A percentile compares a stretch with the other conserved stretches of the same genome.
Evolutionary conservation across 768 basidiomycete species (phyloP).

Genomic region (Filobasidium wieringae): DNA sequence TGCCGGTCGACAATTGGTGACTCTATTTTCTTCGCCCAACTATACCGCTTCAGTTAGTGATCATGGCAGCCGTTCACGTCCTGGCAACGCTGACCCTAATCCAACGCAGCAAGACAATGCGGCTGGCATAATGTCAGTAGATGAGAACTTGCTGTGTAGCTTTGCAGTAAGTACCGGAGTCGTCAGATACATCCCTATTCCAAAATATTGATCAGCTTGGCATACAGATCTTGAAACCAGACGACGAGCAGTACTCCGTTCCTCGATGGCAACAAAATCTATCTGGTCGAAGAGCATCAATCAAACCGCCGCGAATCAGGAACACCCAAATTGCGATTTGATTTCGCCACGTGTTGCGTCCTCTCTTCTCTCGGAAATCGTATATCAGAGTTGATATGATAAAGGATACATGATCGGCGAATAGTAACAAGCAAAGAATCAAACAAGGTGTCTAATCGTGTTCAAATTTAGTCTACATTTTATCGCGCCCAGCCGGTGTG

Average conservation of each 20-base stretch:
- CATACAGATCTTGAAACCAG: not conserved
- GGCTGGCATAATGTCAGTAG: slow-evolving; percentile 9
- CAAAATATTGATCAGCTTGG: not conserved
- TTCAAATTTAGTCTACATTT: no score
- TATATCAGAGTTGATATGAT: no score
- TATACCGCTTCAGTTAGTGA: slow-evolving; percentile 12
- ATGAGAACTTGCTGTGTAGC: slow-evolving; percentile 10
- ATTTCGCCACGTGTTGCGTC: no score
- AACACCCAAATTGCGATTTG: not conserved
- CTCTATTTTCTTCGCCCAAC: slow-evolving; percentile 21
- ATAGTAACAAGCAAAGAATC: no score
- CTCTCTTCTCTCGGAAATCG: no score
- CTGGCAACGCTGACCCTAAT: not conserved
- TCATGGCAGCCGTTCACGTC: not conserved
- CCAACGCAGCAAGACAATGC: slow-evolving; percentile 11
- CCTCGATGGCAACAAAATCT: not conserved
- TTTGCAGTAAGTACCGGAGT: not conserved
- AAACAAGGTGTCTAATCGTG: no score
- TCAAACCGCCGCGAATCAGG: not conserved
- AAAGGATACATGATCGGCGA: no score
- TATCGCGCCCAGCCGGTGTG: no score
- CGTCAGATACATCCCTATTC: not conserved
- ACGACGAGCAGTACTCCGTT: not conserved
- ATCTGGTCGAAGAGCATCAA: not conserved
- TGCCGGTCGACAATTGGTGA: slow-evolving; percentile 20